Evolutionary conservation across 2,329 filamentous ascomycete species (phyloP).

Genomic region (Exophiala viscosa): DNA sequence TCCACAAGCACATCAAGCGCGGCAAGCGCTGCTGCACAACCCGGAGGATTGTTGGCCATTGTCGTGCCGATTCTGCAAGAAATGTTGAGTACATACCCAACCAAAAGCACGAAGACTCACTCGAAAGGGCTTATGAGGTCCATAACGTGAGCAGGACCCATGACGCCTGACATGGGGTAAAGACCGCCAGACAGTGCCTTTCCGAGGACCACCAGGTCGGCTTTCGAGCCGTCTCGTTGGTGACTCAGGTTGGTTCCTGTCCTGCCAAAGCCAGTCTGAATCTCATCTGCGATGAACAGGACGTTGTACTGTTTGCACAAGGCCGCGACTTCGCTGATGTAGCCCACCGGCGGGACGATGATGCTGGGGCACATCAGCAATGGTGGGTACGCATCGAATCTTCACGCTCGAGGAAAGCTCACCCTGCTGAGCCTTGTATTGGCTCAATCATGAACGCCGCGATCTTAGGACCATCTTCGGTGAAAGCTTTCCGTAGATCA

Average conservation of each 20-base stretch:
- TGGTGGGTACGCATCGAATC: neutral
- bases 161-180: neutral
- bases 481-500: too few species aligned
- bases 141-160: too few species aligned
- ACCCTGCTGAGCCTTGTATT: too few species aligned
- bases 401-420: slow-evolving; percentile 3
- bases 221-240: slow-evolving; percentile 65
- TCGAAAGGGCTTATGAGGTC: too few species aligned
- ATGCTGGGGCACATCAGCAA: neutral
- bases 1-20: neutral
- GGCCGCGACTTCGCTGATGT: slow-evolving; percentile 1
- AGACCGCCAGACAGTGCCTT: slow-evolving; percentile 10
- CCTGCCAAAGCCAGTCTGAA: slow-evolving; percentile 85
- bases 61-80: neutral
- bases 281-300: slow-evolving; percentile 80
- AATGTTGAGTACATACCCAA: too few species aligned
- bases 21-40: neutral
- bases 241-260: slow-evolving; percentile 73
- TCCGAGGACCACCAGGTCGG: slow-evolving; percentile 82
- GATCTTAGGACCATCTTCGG: too few species aligned
- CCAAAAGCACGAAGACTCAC: too few species aligned
- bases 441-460: too few species aligned
- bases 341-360: neutral
- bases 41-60: neutral
- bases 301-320: slow-evolving; percentile 6